Base-by-base conservation (phyloP, 2,329 filamentous ascomycete species). In the Sphaerulina musiva region DNA sequence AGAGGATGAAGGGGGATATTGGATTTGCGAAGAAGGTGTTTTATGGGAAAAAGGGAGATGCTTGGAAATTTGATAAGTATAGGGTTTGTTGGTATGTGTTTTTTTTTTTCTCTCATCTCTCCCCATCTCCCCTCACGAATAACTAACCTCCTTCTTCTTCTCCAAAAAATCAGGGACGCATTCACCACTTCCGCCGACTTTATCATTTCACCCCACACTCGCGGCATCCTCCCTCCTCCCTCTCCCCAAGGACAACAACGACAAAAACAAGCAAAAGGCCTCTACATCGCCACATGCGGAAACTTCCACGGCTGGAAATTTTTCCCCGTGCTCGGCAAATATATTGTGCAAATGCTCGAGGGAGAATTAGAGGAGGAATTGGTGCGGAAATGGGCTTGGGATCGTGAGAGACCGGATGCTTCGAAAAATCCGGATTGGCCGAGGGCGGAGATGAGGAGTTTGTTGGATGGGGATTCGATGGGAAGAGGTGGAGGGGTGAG, bases 61-160 rank as follows among this genome's bases (percentile, higher is more conserved):
- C 70, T 42, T 84, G 80, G 81, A 76, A 79, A 58, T 77, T 83
- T 68, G 77, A 78, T 53, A 80, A 83, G 63, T 78, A 84, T 63
- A 76, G 83, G 5, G 80, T 86, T 55, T 86, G 83, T 76, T 86
- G 83, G 83, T 85, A 68, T 68, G 78, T 70, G 14, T 17, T 17
- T 17, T 17, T 17, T 17, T 17, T 17, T 17, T 17, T 17, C 14
- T 17, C 1, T 17, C 14, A 4, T 2, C 10, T 36, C 34, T 4
- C 34, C 23, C 10, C 7, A 10, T 6, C 26, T 26, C 26, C 26
- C 26, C 26, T 26, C 26, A 3, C 26, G 3, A 26, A 3, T 26
- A 3, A 26, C 50, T 47, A 40, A 41, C 44, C n/a, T 26, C 6
- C 6, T 31, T 11, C 7, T 26, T 31, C 20, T 17, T 17, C 14